Base-by-base conservation (phyloP, 1,139 yeast genomes). In the Pichia sorboxylosa region DNA sequence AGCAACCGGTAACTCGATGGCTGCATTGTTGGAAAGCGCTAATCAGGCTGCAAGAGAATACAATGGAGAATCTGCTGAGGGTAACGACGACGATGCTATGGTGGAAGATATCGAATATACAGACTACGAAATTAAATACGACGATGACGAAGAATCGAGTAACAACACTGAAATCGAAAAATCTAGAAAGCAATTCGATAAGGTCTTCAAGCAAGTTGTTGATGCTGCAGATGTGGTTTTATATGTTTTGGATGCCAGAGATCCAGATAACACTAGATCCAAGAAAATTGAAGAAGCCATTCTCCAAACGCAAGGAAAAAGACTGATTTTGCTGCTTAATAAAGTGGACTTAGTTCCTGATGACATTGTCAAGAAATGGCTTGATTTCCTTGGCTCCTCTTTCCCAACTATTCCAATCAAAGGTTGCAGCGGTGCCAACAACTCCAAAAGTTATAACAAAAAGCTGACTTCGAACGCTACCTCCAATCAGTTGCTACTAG, bases 191-290 rank as follows among this genome's bases (percentile, higher is more conserved):
- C 92, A 95, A 10, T 90, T 82, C 58, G 94, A 85, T 54, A 83
- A 85, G 57, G 81, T 87, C 32, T 79, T 80, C 63, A 78, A 77
- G 52, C 61, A 76, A 5, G 85, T 77, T 26, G 87, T 87, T 29
- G 96, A 84, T 38, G 77, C 85, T 19, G 66, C 95, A 2, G 97
- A 87, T 57, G 96, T 90, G 37, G 66, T 90, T 19, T 64, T 90
- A 36, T 90, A 92, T 48, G 96, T 90, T 16, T 64, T 90, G 51
- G 99, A 90, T 59, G 95, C 99, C 3, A 76, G 99, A 57, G 96
- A 90, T 58, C 98, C 99, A 33, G 95, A 83, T 55, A 76, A 87
- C 22, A 90, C 98, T 5, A 73, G 99, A 53, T 85, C 96, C 10
- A 73, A 76, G 53, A 83, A 74, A 52, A 92, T 90, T 25, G 99